Base-by-base conservation (phyloP, 257 asterid genomes). In the Apocynum venetum region DNA sequence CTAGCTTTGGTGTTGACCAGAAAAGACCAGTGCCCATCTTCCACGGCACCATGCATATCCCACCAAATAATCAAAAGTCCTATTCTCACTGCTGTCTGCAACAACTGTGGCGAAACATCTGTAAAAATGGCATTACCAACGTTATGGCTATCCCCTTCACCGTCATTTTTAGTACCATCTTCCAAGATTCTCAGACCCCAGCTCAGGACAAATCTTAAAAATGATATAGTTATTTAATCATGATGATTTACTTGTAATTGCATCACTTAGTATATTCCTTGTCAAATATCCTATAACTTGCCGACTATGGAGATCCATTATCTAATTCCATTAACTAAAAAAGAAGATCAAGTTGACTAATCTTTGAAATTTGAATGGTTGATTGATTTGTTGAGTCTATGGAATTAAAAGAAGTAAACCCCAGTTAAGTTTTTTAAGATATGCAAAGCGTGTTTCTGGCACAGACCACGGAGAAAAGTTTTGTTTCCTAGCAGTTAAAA, bases 151-250 rank as follows among this genome's bases (percentile, higher is more conserved):
- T 6, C 59, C 5, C 63, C 73, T 47, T 64, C 51, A 63, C 51
- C 47, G 52, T 76, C 79, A 64, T 49, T 76, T 64, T 65, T 73
- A 76, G 2, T 14, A 31, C 40, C 15, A 76, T 48, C 44, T 31
- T 36, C 15, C 14, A 41, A 49, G 65, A 76, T 76, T 49, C 43
- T 36, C 13, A 19, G 2, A 51, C 73, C 64, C 73, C 65, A 63
- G 35, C 70, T 31, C 40, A 2, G 7, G 31, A 15, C 41, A 57
- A 48, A 36, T 35, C 49, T 63, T 63, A 6, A 61, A 47, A 25
- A 47, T 2, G 41, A 31, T 60, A 43, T 60, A 1, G 31, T 59
- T 25, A n/a, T 46, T 47, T 61, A 63, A 47, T 74, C 17, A 47
- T 60, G 70, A 25, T 6, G 55, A 44, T 13, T 56, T 31, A 6